phyloP scores from a whole-genome alignment of 2,329 filamentous ascomycete species.

The Hypoxylon sp. region DNA sequence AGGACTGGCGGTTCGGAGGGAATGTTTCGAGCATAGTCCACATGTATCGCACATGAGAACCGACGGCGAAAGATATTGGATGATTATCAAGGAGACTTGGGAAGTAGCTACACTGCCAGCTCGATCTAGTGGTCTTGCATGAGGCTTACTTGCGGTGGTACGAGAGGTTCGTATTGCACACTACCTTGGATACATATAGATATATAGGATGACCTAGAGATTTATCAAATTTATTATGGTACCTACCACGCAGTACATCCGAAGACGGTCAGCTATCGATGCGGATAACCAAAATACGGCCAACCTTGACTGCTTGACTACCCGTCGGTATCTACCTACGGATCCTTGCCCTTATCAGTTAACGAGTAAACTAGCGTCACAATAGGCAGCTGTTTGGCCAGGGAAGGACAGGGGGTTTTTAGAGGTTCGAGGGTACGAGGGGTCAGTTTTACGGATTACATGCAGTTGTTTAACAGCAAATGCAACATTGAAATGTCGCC shows the following conservation, averaged over 20 bases:
- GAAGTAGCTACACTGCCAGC: conserved; percentile 45
- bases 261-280: not conserved
- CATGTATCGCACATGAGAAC: conserved; percentile 67
- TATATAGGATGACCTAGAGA: not conserved
- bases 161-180: not conserved
- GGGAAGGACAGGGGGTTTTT: not conserved
- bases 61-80: conserved; percentile 67
- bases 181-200: not conserved
- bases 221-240: not conserved
- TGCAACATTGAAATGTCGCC: conserved; percentile 13
- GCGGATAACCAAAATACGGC: not conserved
- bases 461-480: not conserved
- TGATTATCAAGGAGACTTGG: conserved; percentile 63
- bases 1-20: conserved; percentile 61
- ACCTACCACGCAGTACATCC: not conserved
- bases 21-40: conserved; percentile 62
- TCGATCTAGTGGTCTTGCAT: not conserved
- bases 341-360: not conserved
- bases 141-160: not conserved
- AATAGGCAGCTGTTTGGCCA: not conserved
- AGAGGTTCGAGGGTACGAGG: not conserved
- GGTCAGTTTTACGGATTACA: conserved; percentile 3
- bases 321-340: no score
- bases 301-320: not conserved
- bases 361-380: not conserved